Evolutionary conservation across 805 yeast species (phyloP), one percentile per base, ranked within the genome.

Genomic region (Pichia kluyveri): DNA sequence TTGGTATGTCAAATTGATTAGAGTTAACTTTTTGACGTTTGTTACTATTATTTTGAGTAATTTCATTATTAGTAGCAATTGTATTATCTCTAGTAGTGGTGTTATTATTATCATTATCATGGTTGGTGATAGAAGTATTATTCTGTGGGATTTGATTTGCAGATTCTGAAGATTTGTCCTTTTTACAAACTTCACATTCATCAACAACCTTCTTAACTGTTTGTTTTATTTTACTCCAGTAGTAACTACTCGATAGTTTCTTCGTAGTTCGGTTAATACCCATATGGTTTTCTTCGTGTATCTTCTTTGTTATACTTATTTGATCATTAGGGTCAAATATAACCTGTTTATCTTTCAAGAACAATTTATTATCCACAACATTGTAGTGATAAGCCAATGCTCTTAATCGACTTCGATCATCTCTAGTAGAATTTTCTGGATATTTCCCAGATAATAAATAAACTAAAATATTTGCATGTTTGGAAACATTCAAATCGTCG

Each of bases 231-330:
- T 95, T 77, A 1, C 88, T 78, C 97, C 98, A 91, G 63, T 88
- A 95, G 56, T 85, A 91, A 55, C 77, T 76, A 52, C 85, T 93
- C 1, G 90, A 77, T 17, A 93, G 77, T 17, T 76, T 67, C 0
- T 91, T 69, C 0, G 96, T 89, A 2, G 95, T 82, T 59, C 83
- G 86, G 67, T 91, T 91, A 53, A 91, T 88, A 11, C 98, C 98
- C 12, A 82, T 82, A 61, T 91, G 99, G 41, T 74, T 77, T 38
- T 55, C 44, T 53, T 73, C 60, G 61, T 91, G 99, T 19, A 79
- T 67, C 41, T 82, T 83, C 9, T 79, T 73, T 34, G 90, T 86
- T 31, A 91, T 80, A 53, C 79, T 82, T 42, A 83, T 60, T 65
- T 90, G 98, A 45, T 82, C 76, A 2, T 72, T 77, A 0, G 86